Evolutionary conservation across 179 eudicot species (phyloP).

Genomic region (Vitellaria paradoxa): DNA sequence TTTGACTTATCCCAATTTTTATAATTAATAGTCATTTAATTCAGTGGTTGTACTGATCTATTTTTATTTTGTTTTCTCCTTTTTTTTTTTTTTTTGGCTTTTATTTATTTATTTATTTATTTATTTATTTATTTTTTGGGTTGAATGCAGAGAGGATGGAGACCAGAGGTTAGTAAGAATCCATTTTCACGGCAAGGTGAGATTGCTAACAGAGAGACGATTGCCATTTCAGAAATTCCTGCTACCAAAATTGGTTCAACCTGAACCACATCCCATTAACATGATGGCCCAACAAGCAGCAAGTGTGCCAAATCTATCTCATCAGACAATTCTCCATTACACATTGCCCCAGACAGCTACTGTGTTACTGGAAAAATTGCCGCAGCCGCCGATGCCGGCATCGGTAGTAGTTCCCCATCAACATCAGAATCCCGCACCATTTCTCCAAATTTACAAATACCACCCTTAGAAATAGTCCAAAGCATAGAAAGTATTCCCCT

Average conservation of each 20-base stretch:
- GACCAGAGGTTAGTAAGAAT: slow-evolving; percentile 43
- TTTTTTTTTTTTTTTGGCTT: background rate
- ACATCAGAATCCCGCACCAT: slow-evolving; percentile 7
- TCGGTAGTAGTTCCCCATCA: background rate
- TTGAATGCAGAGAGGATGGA: slow-evolving; percentile 68
- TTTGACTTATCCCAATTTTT: background rate
- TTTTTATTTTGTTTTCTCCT: background rate
- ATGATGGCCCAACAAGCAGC: slow-evolving; percentile 8
- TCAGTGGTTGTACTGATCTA: too few relatives aligned
- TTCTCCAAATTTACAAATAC: slow-evolving; percentile 11
- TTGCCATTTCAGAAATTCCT: slow-evolving; percentile 20
- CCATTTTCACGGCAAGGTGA: slow-evolving; percentile 59
- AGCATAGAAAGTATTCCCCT: background rate
- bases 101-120: slow-evolving; percentile 1
- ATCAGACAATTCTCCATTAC: background rate
- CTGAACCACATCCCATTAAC: background rate
- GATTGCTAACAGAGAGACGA: slow-evolving; percentile 21
- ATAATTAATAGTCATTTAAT: too few relatives aligned
- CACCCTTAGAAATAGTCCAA: background rate
- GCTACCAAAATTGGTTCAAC: background rate
- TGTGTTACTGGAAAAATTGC: background rate
- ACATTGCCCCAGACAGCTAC: background rate
- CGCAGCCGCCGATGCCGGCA: background rate
- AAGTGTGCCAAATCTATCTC: background rate
- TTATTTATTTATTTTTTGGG: background rate